Evolutionary conservation across 2,329 filamentous ascomycete species (phyloP), one percentile per base, ranked within the genome.

Genomic region (Meredithiella fracta): DNA sequence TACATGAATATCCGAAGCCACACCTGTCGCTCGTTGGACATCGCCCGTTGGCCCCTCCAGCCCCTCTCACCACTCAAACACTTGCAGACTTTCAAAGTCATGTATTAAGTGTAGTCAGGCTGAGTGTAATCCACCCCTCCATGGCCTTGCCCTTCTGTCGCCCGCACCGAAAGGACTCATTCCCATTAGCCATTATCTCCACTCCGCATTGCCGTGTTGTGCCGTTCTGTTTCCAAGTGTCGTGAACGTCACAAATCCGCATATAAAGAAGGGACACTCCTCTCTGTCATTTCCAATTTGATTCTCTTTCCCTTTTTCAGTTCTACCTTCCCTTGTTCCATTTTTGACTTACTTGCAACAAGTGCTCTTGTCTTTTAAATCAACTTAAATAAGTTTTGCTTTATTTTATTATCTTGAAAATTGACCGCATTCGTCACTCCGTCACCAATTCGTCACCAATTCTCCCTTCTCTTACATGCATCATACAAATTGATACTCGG

Each of bases 281-380:
- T n/a, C n/a, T n/a, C 25, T 20, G 17, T 22, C 44, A 23, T 23
- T 49, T 47, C 23, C 29, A 6, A 22, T 53, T 6, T 38, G 25
- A 25, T 17, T 38, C 50, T 59, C 51, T 42, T 62, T 58, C 51
- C 58, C 51, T 53, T 58, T 56, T 54, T 58, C 38, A 38, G 54
- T 56, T 51, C 50, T 47, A n/a, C 38, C n/a, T 42, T 42, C 38
- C 38, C 17, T 20, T n/a, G 6, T 42, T 42, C 38, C 38, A 4
- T 20, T n/a, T 42, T 42, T 15, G 6, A n/a, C 6, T n/a, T 15
- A 42, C 38, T 15, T 20, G 17, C 38, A 42, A 15, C 11, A 5
- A 42, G 38, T 53, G 51, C 55, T 54, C 26, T 25, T 53, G 53
- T 31, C 38, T 49, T 47, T 50, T 57, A 49, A 60, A 58, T 53